These are phyloP conservation scores for Closterium sp. DNA, from an alignment of 139 green algal species.

Conservation along the genomic window DNA sequence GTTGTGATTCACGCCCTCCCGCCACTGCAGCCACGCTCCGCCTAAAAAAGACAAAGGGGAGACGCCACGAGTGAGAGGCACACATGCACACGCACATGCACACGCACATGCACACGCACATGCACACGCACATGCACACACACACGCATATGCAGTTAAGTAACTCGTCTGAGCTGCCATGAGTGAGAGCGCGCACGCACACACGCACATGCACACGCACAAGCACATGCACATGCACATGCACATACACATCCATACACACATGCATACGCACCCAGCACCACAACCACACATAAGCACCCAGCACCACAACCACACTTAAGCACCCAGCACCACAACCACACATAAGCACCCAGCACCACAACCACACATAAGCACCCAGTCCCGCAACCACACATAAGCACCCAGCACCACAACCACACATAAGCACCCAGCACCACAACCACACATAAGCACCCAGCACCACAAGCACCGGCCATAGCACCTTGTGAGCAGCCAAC, in stretches of 20 bases:
- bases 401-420: not conserved
- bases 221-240: too few species aligned
- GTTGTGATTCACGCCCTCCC: not conserved
- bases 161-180: too few species aligned
- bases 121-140: not conserved
- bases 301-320: not conserved
- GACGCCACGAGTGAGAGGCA: too few species aligned
- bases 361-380: not conserved
- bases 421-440: too few species aligned
- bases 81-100: not conserved
- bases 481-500: not conserved
- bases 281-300: not conserved
- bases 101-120: not conserved
- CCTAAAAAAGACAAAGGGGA: not conserved
- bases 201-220: too few species aligned
- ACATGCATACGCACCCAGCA: too few species aligned
- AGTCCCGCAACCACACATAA: not conserved
- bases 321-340: not conserved
- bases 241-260: too few species aligned
- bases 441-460: too few species aligned
- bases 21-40: not conserved
- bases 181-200: too few species aligned
- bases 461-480: not conserved
- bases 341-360: too few species aligned
- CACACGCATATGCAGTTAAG: too few species aligned